Evolutionary conservation across 192 early-diverging fungal genomes (phyloP).

Genomic region (Lobulomyces angularis): DNA sequence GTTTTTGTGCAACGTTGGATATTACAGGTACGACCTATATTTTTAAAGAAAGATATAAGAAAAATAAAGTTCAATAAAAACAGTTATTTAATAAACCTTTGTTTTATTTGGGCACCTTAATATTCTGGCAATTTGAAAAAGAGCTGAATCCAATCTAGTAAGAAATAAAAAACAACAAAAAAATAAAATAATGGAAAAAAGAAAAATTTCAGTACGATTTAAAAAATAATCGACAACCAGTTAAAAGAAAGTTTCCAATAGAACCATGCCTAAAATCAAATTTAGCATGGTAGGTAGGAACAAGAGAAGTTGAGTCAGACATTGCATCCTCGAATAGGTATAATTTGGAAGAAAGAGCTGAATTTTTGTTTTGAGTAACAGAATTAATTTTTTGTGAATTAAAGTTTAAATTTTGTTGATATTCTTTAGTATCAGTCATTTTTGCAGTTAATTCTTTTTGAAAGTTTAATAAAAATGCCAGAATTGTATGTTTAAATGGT

Average conservation of each 20-base stretch:
- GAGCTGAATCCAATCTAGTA: constrained; percentile 55
- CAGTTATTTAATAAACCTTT: no score
- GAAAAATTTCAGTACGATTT: constrained; percentile 28
- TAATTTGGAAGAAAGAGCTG: no score
- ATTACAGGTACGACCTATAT: constrained; percentile 59
- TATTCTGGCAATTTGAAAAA: constrained; percentile 61
- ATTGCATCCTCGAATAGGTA: constrained; percentile 44
- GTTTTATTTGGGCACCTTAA: constrained; percentile 52
- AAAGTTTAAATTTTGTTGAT: no score
- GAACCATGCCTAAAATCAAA: constrained; percentile 64
- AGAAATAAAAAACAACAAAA: background rate
- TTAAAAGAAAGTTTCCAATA: constrained; percentile 71
- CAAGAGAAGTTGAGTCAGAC: constrained; percentile 4
- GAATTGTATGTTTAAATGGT: constrained; percentile 51
- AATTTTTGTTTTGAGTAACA: no score
- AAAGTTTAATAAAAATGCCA: constrained; percentile 57
- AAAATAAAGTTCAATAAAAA: no score
- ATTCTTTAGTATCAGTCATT: no score
- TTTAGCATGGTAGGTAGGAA: constrained; percentile 22
- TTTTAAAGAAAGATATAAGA: no score
- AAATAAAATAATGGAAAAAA: background rate
- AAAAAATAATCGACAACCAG: constrained; percentile 64
- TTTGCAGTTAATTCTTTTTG: constrained; percentile 55
- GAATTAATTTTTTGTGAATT: no score
- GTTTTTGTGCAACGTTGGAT: constrained; percentile 33